Evolutionary conservation across 192 early-diverging fungal genomes (phyloP).

Genomic region (Entomortierella beljakovae): DNA sequence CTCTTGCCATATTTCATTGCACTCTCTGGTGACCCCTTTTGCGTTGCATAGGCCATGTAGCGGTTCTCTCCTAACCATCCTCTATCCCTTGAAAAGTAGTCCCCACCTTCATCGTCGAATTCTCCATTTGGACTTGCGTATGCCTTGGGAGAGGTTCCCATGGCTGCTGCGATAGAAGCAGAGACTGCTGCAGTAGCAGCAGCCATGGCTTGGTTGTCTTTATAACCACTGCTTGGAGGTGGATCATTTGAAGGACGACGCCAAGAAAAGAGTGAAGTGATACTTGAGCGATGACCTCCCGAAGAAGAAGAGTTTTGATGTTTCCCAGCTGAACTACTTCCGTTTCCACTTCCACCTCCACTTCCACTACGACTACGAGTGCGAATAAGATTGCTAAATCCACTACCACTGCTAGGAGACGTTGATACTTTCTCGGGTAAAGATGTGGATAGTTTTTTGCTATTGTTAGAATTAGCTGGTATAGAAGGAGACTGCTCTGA

Average conservation of each 20-base stretch:
- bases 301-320: not conserved
- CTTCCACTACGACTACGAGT: not conserved
- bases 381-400: not conserved
- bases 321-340: not conserved
- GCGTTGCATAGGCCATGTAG: not conserved
- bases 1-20: not conserved
- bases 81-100: not conserved
- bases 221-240: not conserved
- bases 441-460: not conserved
- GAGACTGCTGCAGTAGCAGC: conserved; percentile 6
- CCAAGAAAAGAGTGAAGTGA: conserved; percentile 21
- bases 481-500: conserved; percentile 18
- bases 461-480: conserved; percentile 1
- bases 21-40: conserved; percentile 17
- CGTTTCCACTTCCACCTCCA: not conserved
- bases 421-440: not conserved
- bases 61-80: not conserved
- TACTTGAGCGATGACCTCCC: conserved; percentile 23
- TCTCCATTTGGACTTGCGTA: not conserved
- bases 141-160: not conserved
- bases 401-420: not conserved
- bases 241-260: conserved; percentile 17
- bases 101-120: not conserved
- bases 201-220: not conserved
- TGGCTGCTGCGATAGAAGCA: conserved; percentile 8